Base-by-base conservation (phyloP, 2,329 filamentous ascomycete species). In the Claviceps sp. region DNA sequence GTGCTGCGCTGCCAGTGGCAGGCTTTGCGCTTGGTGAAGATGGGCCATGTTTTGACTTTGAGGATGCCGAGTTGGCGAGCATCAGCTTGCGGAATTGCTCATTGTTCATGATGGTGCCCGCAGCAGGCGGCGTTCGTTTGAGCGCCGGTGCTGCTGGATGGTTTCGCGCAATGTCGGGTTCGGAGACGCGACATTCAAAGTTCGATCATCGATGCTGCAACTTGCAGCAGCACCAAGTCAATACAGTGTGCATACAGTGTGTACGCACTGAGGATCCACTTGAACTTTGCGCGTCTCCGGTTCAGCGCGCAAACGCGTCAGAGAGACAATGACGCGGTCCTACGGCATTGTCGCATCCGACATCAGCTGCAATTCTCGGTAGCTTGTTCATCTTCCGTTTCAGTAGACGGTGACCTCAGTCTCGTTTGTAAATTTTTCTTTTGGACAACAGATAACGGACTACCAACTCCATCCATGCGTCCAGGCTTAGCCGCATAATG, bases 21-120 rank as follows among this genome's bases (percentile, higher is more conserved):
- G 60, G 54, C 50, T 58, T 58, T 54, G 60, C 56, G 55, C 59
- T 54, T 59, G 57, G 56, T 50, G 59, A 61, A 14, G 77, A 72
- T 47, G 71, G 63, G 56, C 71, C 75, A 73, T 77, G 66, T 63
- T 67, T 68, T 54, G 66, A 52, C 58, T 67, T 53, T 55, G 64
- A 59, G 34, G 67, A 55, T 54, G 72, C 62, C 6, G 73, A 62
- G 54, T 73, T 74, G 42, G 67, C 66, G 45, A 82, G 73, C 22
- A 95, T 68, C 6, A 97, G 77, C 57, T 85, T 85, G 51, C 93
- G 85, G 62, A 98, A 98, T 61, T 96, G 88, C 44, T 89, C 81
- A 74, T 97, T 97, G 66, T 97, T 95, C 93, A 98, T 97, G 39
- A 44, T 56, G 50, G 47, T 51, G 49, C 43, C 29, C 14, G 50